These are phyloP conservation scores for Golovinomyces cichoracearum DNA, from an alignment of 2,329 filamentous ascomycete genomes.

Conservation along the genomic window DNA sequence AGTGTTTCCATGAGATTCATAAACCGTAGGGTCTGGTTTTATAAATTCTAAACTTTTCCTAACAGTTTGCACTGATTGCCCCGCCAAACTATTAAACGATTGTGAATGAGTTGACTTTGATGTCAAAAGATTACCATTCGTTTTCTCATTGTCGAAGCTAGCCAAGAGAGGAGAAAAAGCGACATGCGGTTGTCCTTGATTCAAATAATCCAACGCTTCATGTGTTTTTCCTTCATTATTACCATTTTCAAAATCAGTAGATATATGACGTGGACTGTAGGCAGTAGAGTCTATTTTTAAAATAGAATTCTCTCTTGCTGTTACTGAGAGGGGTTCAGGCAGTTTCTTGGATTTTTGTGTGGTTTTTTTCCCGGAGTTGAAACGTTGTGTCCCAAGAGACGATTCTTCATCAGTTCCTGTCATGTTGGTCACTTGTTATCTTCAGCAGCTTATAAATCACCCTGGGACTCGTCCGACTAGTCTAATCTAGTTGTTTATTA, in stretches of 20 bases:
- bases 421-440: neutral
- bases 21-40: slow-evolving; percentile 19
- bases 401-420: neutral
- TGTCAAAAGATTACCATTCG: no score
- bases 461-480: no score
- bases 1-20: slow-evolving; percentile 18
- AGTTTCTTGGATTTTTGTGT: no score
- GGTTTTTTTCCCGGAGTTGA: no score
- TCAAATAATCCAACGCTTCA: slow-evolving; percentile 15
- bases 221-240: neutral
- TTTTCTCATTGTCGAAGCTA: neutral
- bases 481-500: no score
- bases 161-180: neutral
- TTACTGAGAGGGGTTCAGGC: neutral
- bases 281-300: neutral
- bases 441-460: neutral
- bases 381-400: neutral
- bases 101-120: neutral
- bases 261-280: neutral
- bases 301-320: neutral
- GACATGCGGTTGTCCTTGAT: slow-evolving; percentile 12
- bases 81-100: slow-evolving; percentile 4
- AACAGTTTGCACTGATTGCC: slow-evolving; percentile 15
- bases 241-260: neutral
- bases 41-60: slow-evolving; percentile 55